A percentile compares a stretch with the other conserved stretches of the same genome.
These are phyloP conservation scores for Blastomyces gilchristii DNA, from an alignment of 2,329 filamentous ascomycete genomes.

Conservation along the genomic window DNA sequence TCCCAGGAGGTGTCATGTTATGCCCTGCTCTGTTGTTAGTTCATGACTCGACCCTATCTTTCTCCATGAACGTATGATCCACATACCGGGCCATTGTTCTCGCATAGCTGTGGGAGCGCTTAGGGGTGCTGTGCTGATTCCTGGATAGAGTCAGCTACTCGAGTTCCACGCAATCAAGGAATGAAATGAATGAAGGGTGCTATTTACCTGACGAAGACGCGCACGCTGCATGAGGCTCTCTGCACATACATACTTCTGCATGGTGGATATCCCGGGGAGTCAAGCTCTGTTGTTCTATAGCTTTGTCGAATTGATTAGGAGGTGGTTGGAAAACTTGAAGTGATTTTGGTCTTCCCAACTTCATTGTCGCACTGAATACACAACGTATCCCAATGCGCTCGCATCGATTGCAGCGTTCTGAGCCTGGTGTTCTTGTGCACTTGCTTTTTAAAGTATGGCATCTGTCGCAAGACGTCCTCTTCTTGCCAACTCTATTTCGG, in stretches of 20 bases:
- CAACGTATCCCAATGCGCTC: neutral
- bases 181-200: neutral
- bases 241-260: too few species aligned
- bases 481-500: slow-evolving; percentile 3
- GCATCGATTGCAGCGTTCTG: neutral
- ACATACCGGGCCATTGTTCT: neutral
- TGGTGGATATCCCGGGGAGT: neutral
- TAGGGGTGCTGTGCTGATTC: neutral
- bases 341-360: neutral
- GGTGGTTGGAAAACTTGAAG: neutral
- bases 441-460: slow-evolving; percentile 3
- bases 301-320: neutral
- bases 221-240: neutral
- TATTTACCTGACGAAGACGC: neutral
- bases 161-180: neutral
- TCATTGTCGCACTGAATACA: neutral
- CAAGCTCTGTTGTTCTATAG: neutral
- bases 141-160: neutral
- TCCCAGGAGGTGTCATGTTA: neutral
- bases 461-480: slow-evolving; percentile 1
- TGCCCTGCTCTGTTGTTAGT: neutral
- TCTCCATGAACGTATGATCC: neutral
- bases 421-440: neutral
- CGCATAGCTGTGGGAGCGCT: neutral
- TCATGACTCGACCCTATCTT: neutral